A percentile compares a stretch with the other conserved stretches of the same genome.
Evolutionary conservation across 176 grass and related monocot species (phyloP).

Genomic region (Cenchrus purpureus): DNA sequence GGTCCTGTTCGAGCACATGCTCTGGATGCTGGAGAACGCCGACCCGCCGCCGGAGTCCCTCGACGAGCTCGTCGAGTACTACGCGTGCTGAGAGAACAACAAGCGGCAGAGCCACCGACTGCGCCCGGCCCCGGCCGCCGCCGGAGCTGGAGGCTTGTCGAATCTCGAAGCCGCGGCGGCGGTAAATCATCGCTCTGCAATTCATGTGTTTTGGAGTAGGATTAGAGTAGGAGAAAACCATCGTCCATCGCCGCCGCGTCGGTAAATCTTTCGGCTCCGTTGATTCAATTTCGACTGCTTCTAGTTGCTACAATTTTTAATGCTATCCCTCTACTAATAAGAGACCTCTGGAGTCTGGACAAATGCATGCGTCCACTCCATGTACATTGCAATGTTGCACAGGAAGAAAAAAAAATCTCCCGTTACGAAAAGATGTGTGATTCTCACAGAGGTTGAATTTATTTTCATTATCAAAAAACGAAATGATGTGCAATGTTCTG

Average conservation of each 20-base stretch:
- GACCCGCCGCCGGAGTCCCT: constrained; percentile 72
- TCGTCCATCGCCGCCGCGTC: not conserved
- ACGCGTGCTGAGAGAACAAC: constrained; percentile 47
- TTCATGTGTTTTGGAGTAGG: not conserved
- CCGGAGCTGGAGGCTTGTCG: constrained; percentile 28
- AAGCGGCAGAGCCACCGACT: not conserved
- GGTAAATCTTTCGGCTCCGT: not conserved
- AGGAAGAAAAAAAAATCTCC: not conserved
- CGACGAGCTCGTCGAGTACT: constrained; percentile 83
- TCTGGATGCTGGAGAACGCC: constrained; percentile 88
- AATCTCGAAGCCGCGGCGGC: not conserved
- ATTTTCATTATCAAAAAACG: too few relatives aligned
- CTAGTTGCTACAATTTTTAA: constrained; percentile 1
- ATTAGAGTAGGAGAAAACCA: constrained; percentile 20
- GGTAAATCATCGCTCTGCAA: not conserved
- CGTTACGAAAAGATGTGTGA: not conserved
- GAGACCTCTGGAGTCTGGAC: not conserved
- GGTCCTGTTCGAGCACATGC: constrained; percentile 79
- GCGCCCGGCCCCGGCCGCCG: not conserved
- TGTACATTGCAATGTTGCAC: not conserved
- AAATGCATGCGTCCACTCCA: not conserved
- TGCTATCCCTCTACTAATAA: not conserved
- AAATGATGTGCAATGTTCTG: not conserved
- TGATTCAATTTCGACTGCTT: not conserved
- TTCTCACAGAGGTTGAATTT: too few relatives aligned